These are phyloP conservation scores for Nissolia schottii DNA, from an alignment of 306 rosid genomes.

Conservation along the genomic window DNA sequence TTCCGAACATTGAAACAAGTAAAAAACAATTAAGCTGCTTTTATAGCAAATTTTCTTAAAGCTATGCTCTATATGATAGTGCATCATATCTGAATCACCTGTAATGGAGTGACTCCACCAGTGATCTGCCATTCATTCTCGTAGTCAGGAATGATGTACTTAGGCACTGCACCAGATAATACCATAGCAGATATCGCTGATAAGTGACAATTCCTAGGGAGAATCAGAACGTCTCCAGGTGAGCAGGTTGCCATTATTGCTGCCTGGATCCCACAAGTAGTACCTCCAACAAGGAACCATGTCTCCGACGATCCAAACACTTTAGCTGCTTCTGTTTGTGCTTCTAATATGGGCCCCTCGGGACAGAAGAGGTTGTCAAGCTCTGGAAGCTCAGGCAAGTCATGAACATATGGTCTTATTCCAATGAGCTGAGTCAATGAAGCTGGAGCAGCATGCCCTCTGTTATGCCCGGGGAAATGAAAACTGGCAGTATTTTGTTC, in stretches of 20 bases:
- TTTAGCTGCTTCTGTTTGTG: conserved; percentile 74
- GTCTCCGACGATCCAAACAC: conserved; percentile 72
- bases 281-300: conserved; percentile 95
- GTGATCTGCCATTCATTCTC: conserved; percentile 68
- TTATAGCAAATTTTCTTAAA: neutral
- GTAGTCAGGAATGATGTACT: conserved; percentile 71
- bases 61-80: neutral
- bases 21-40: neutral
- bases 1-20: neutral
- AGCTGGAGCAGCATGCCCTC: conserved; percentile 84
- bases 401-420: conserved; percentile 55
- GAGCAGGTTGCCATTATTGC: conserved; percentile 80
- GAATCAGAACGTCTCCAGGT: conserved; percentile 65
- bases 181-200: conserved; percentile 78
- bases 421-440: conserved; percentile 68
- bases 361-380: conserved; percentile 82
- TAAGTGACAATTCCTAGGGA: conserved; percentile 75
- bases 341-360: conserved; percentile 71
- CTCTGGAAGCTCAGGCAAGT: conserved; percentile 76
- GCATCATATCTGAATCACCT: conserved; percentile 41
- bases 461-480: conserved; percentile 94
- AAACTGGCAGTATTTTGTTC: conserved; percentile 55
- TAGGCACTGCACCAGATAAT: conserved; percentile 78
- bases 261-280: conserved; percentile 91
- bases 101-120: conserved; percentile 55